phyloP scores from a whole-genome alignment of 306 rosid species.

The Canavalia gladiata region DNA sequence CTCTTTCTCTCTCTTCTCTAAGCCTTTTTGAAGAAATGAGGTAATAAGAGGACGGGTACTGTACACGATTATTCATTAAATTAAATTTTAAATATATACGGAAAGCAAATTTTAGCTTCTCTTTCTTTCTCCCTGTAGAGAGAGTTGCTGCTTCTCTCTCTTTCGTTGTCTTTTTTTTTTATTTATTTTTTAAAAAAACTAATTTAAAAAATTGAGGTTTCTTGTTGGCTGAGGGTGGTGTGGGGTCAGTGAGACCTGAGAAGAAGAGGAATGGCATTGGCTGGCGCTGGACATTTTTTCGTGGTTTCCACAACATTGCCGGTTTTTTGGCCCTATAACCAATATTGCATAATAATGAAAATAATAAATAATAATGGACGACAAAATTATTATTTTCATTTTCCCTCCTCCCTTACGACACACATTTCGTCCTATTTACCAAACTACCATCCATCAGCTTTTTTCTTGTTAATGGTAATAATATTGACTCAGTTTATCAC shows the following conservation, averaged over 20 bases:
- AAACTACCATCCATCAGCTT: slow-evolving; percentile 16
- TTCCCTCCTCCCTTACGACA: slow-evolving; percentile 40
- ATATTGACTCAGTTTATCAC: not conserved
- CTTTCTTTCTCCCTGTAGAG: slow-evolving; percentile 53
- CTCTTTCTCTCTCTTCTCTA: slow-evolving; percentile 43
- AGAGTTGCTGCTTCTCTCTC: slow-evolving; percentile 54
- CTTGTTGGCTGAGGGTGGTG: slow-evolving; percentile 46
- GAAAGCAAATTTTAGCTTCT: slow-evolving; percentile 53
- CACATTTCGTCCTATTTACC: slow-evolving; percentile 49
- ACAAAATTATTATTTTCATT: slow-evolving; percentile 30
- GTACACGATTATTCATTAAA: slow-evolving; percentile 27
- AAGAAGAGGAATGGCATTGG: slow-evolving; percentile 48
- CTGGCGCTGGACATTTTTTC: slow-evolving; percentile 54
- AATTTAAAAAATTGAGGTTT: slow-evolving; percentile 26
- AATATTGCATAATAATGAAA: slow-evolving; percentile 38
- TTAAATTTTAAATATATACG: slow-evolving; percentile 34
- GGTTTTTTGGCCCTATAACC: slow-evolving; percentile 50
- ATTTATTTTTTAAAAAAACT: not conserved
- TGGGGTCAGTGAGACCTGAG: slow-evolving; percentile 51
- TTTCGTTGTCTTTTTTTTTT: slow-evolving; percentile 16
- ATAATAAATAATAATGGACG: slow-evolving; percentile 10
- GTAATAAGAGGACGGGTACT: slow-evolving; percentile 36
- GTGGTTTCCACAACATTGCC: slow-evolving; percentile 71
- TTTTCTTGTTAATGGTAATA: no score
- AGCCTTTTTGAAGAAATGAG: slow-evolving; percentile 49